phyloP scores from a whole-genome alignment of 2,329 filamentous ascomycete species.

The Exophiala calicioides region DNA sequence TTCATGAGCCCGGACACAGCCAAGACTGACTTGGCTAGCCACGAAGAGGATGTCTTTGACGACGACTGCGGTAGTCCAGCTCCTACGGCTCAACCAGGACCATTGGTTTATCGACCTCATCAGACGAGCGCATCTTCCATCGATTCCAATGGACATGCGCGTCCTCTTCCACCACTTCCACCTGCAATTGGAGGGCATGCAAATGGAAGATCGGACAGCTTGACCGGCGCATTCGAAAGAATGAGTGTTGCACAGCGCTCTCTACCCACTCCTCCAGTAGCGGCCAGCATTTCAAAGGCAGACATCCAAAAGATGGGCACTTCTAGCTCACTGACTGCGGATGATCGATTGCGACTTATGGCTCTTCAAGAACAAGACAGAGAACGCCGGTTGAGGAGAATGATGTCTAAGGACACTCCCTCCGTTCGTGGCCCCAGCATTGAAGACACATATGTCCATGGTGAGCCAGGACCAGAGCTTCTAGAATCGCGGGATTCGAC shows the following conservation, averaged over 20 bases:
- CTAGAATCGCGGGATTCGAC: conserved; percentile 66
- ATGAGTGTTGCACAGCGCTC: conserved; percentile 66
- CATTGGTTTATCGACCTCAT: conserved; percentile 54
- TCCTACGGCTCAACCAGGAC: conserved; percentile 55
- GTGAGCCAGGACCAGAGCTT: conserved; percentile 48
- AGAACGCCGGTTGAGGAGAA: conserved; percentile 68
- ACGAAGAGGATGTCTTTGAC: conserved; percentile 68
- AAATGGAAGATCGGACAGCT: conserved; percentile 29
- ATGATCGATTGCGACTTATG: conserved; percentile 86
- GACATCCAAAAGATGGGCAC: conserved; percentile 77
- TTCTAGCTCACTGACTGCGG: conserved; percentile 75
- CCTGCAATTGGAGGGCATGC: conserved; percentile 38
- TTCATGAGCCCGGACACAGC: conserved; percentile 68
- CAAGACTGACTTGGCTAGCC: conserved; percentile 55
- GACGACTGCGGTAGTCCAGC: conserved; percentile 65
- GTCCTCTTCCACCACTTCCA: conserved; percentile 85
- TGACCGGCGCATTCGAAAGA: conserved; percentile 71
- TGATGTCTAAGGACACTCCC: conserved; percentile 41
- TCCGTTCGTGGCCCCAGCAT: conserved; percentile 41
- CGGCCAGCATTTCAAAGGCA: conserved; percentile 68
- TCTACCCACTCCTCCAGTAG: conserved; percentile 70
- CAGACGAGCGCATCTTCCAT: conserved; percentile 70
- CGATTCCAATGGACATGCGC: conserved; percentile 75
- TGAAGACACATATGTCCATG: conserved; percentile 35
- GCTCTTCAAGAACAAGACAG: conserved; percentile 69